These are phyloP conservation scores for Monilinia polystroma DNA, from an alignment of 2,329 filamentous ascomycete genomes.

Conservation along the genomic window DNA sequence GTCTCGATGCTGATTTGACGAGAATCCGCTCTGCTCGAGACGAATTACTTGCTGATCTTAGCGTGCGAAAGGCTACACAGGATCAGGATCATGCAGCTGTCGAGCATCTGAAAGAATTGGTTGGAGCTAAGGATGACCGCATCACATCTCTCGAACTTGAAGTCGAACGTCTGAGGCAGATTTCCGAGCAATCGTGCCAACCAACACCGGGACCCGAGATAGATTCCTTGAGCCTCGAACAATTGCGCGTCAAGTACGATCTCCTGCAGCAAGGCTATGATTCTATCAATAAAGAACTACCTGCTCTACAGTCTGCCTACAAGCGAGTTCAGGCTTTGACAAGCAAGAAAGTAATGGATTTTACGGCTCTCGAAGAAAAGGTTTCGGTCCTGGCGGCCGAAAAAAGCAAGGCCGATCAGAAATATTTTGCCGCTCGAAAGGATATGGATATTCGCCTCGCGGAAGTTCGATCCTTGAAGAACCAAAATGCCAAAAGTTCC, in stretches of 20 bases:
- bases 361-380: conserved; percentile 73
- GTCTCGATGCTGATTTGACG: conserved; percentile 79
- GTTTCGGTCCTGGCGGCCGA: conserved; percentile 73
- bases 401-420: conserved; percentile 95
- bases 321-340: conserved; percentile 84
- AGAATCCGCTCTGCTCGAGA: conserved; percentile 82
- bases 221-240: conserved; percentile 63
- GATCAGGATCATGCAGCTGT: conserved; percentile 71
- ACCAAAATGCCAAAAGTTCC: conserved; percentile 84
- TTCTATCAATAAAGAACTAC: conserved; percentile 82
- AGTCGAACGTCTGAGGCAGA: conserved; percentile 65
- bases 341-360: conserved; percentile 82
- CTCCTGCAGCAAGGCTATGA: conserved; percentile 77
- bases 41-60: conserved; percentile 78
- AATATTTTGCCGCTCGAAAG: conserved; percentile 95
- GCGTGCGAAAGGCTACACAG: conserved; percentile 73
- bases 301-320: conserved; percentile 86
- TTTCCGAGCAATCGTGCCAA: conserved; percentile 47
- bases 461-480: conserved; percentile 75
- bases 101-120: conserved; percentile 76
- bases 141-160: conserved; percentile 83
- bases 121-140: conserved; percentile 74
- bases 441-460: conserved; percentile 81
- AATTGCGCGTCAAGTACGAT: conserved; percentile 70
- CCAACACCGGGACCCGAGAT: conserved; percentile 48